A percentile compares a stretch with the other conserved stretches of the same genome.
These are phyloP conservation scores for Chaetomium sp. DNA, from an alignment of 2,329 filamentous ascomycete genomes.

Conservation along the genomic window DNA sequence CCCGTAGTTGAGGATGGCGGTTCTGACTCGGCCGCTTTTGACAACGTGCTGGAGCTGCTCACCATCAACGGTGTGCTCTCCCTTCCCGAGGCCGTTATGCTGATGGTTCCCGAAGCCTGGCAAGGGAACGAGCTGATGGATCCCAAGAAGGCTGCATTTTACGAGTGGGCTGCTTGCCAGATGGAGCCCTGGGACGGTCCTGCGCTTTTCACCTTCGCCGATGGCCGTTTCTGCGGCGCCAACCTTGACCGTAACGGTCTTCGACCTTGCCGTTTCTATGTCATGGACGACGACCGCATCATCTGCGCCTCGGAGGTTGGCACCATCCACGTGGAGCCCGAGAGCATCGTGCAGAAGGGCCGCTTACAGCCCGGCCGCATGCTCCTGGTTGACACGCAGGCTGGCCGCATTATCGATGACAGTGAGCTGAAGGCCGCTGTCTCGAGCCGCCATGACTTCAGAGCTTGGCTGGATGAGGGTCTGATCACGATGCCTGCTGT, in stretches of 20 bases:
- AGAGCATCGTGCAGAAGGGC: conserved; percentile 88
- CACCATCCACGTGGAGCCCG: conserved; percentile 87
- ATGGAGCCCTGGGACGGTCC: conserved; percentile 99
- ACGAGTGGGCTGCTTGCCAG: conserved; percentile 97
- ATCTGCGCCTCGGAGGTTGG: conserved; percentile 97
- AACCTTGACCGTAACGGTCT: conserved; percentile 96
- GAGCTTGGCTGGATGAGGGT: conserved; percentile 82
- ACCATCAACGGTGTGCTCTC: conserved; percentile 96
- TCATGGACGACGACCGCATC: conserved; percentile 94
- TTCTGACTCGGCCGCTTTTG: conserved; percentile 94
- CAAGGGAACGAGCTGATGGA: conserved; percentile 92
- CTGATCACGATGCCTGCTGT: conserved; percentile 80
- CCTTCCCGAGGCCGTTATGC: conserved; percentile 93
- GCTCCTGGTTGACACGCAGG: conserved; percentile 89
- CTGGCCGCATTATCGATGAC: conserved; percentile 91
- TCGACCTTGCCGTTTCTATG: conserved; percentile 93
- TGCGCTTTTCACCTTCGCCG: conserved; percentile 94
- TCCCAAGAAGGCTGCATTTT: conserved; percentile 93
- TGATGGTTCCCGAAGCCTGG: conserved; percentile 98
- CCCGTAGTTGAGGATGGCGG: conserved; percentile 96
- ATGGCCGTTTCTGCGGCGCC: conserved; percentile 94
- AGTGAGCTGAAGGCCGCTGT: conserved; percentile 88
- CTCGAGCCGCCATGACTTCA: conserved; percentile 83
- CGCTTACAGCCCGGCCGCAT: conserved; percentile 93
- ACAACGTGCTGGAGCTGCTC: conserved; percentile 91